Evolutionary conservation across 2,329 filamentous ascomycete genomes (phyloP).

Genomic region (Hymenoscyphus salicellus): DNA sequence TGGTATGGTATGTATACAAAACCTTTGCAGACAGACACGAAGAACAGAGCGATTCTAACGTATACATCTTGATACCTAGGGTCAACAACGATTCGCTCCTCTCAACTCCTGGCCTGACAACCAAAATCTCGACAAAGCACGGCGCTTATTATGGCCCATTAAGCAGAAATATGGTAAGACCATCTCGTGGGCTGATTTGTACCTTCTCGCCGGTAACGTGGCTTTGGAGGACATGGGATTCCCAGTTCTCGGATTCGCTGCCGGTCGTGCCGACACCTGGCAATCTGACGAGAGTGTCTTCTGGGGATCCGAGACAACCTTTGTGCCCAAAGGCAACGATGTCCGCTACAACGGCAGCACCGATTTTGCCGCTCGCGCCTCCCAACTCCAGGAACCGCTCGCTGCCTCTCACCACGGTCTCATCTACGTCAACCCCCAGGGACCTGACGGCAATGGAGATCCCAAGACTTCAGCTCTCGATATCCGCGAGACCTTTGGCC

Average conservation of each 20-base stretch:
- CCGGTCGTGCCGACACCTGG: constrained; percentile 56
- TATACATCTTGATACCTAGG: constrained; percentile 29
- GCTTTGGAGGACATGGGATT: constrained; percentile 60
- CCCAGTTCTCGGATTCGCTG: constrained; percentile 55
- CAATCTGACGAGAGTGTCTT: constrained; percentile 60
- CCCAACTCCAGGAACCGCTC: constrained; percentile 47
- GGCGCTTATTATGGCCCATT: constrained; percentile 58
- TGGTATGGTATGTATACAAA: constrained; percentile 39
- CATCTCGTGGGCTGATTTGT: constrained; percentile 60
- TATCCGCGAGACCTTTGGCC: constrained; percentile 56
- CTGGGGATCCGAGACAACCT: constrained; percentile 54
- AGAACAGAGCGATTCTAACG: background rate
- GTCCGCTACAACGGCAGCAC: constrained; percentile 51
- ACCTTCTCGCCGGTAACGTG: constrained; percentile 57
- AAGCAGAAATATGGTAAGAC: constrained; percentile 63
- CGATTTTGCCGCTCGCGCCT: constrained; percentile 21
- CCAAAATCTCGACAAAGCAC: constrained; percentile 58
- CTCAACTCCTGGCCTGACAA: constrained; percentile 64
- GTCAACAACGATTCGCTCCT: constrained; percentile 59
- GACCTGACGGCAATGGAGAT: constrained; percentile 56
- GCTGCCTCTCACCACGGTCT: constrained; percentile 58
- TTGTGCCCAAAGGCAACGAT: constrained; percentile 37
- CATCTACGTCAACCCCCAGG: constrained; percentile 62
- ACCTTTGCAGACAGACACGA: background rate
- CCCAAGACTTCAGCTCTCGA: constrained; percentile 53